Conservation (phyloP, 192 early-diverging fungal genomes). For the Phycomyces nitens region DNA sequence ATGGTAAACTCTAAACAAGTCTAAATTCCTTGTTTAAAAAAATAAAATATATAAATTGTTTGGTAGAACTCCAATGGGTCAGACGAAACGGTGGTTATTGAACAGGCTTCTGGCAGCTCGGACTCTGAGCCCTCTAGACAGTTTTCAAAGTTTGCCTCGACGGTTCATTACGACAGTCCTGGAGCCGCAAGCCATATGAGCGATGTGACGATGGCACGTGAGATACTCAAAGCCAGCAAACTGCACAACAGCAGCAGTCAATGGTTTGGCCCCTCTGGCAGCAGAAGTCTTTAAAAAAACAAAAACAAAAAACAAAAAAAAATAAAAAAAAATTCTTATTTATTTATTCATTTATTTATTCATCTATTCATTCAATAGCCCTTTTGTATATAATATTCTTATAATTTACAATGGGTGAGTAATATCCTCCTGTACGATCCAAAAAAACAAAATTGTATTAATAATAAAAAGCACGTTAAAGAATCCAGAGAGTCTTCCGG, state of each 20-base stretch:
- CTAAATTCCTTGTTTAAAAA: too few relatives aligned
- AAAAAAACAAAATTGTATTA: too few relatives aligned
- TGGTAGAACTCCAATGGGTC: not conserved
- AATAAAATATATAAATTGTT: too few relatives aligned
- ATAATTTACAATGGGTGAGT: too few relatives aligned
- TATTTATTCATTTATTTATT: not conserved
- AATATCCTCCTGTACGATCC: too few relatives aligned
- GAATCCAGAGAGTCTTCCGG: too few relatives aligned
- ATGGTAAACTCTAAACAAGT: too few relatives aligned
- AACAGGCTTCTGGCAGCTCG: not conserved
- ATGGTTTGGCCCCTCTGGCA: constrained; percentile 6
- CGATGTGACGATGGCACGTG: constrained; percentile 14
- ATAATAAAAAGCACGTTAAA: too few relatives aligned
- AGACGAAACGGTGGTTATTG: not conserved
- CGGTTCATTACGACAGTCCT: not conserved
- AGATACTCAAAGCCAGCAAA: constrained; percentile 1
- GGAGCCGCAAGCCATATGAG: not conserved
- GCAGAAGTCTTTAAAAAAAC: constrained; percentile 13
- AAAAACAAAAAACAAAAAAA: not conserved
- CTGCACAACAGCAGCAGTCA: constrained; percentile 15
- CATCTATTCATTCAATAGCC: not conserved
- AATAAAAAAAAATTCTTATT: not conserved
- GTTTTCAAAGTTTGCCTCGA: not conserved
- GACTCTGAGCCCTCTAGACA: not conserved
- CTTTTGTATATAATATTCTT: not conserved